Conservation (phyloP, 306 rosid species). For the Mimosa pudica region DNA sequence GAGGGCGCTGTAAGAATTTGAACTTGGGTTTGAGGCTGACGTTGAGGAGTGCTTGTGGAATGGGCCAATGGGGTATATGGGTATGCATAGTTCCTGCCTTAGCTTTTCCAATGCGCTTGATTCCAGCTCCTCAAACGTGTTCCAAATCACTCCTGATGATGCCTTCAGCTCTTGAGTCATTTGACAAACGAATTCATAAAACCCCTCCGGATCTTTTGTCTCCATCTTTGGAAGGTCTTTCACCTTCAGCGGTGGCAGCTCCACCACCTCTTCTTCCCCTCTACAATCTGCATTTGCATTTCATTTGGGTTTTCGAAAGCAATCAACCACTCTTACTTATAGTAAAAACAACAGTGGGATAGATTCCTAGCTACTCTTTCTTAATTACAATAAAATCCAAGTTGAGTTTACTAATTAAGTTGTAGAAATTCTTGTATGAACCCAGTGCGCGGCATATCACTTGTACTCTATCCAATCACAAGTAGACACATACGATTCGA, state of each 20-base stretch:
- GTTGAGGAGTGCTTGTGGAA: not conserved
- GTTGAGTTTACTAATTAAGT: too few species aligned
- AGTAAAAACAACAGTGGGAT: too few species aligned
- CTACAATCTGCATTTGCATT: not conserved
- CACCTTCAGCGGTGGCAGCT: not conserved
- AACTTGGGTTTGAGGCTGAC: not conserved
- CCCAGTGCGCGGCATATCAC: too few species aligned
- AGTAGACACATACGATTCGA: too few species aligned
- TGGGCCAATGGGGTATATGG: not conserved
- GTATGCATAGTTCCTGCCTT: not conserved
- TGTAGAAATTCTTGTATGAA: too few species aligned
- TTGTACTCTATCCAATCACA: too few species aligned
- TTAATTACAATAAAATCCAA: too few species aligned
- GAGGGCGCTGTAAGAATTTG: not conserved
- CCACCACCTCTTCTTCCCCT: not conserved
- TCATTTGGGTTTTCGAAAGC: too few species aligned
- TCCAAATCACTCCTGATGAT: slow-evolving; percentile 4
- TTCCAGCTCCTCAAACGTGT: not conserved
- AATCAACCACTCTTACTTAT: too few species aligned
- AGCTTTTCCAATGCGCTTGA: not conserved
- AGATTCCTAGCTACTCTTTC: too few species aligned
- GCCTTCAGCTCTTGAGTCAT: not conserved
- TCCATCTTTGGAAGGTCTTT: slow-evolving; percentile 3
- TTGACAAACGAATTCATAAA: not conserved
- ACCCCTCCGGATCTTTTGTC: not conserved